Evolutionary conservation across 1,284 basidiomycete species (phyloP).

Genomic region (Trichosporon coremiiforme): DNA sequence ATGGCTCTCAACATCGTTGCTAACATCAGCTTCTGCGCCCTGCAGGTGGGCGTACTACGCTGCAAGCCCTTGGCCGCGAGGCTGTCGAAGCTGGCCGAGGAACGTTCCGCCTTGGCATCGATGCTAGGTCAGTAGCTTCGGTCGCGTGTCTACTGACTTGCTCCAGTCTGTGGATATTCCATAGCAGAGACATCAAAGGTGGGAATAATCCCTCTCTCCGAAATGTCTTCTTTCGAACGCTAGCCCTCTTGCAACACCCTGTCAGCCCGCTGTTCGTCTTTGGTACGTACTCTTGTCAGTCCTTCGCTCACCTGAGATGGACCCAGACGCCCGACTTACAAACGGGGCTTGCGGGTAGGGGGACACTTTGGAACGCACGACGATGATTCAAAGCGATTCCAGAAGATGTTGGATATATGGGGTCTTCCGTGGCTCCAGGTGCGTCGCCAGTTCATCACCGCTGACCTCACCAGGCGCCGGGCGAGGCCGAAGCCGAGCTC

Average conservation of each 20-base stretch:
- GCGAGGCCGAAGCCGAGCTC: constrained; percentile 95
- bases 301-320: constrained; percentile 62
- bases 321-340: constrained; percentile 74
- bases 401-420: constrained; percentile 79
- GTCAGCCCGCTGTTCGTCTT: constrained; percentile 91
- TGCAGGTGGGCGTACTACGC: constrained; percentile 42
- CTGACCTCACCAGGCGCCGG: constrained; percentile 67
- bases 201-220: constrained; percentile 60
- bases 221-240: constrained; percentile 61
- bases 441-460: constrained; percentile 41
- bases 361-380: constrained; percentile 61
- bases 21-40: constrained; percentile 49
- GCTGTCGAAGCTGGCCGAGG: constrained; percentile 53
- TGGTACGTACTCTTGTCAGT: constrained; percentile 51
- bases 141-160: background rate
- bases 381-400: constrained; percentile 69
- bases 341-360: constrained; percentile 66
- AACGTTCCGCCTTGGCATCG: constrained; percentile 51
- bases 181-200: constrained; percentile 53
- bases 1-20: background rate
- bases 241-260: constrained; percentile 72
- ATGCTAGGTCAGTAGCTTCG: constrained; percentile 51
- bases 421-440: constrained; percentile 83
- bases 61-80: constrained; percentile 45
- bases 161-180: constrained; percentile 59